Evolutionary conservation across 2,329 filamentous ascomycete species (phyloP).

Genomic region (Penicillium verrucosum): DNA sequence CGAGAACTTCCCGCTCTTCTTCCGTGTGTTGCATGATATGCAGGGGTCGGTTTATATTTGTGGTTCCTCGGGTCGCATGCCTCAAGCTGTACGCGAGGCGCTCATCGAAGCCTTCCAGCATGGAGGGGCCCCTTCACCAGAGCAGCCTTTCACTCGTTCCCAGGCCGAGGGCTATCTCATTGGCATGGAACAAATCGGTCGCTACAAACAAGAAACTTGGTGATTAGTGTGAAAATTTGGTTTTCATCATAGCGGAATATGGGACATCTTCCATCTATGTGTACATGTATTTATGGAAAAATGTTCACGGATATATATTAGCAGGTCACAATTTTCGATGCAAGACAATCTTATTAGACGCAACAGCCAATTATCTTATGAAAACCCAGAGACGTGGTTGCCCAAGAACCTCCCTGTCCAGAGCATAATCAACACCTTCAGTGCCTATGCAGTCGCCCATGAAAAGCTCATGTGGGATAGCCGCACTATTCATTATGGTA

Average conservation of each 20-base stretch:
- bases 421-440: no score
- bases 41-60: conserved; percentile 53
- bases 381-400: no score
- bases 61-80: conserved; percentile 66
- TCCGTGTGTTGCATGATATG: conserved; percentile 50
- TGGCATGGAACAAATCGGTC: conserved; percentile 58
- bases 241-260: not conserved
- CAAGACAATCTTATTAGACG: no score
- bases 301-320: no score
- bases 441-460: no score
- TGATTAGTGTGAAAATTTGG: conserved; percentile 28
- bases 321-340: no score
- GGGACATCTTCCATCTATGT: not conserved
- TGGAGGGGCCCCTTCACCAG: conserved; percentile 45
- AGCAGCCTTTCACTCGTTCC: conserved; percentile 35
- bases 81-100: conserved; percentile 64
- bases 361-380: no score
- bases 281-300: not conserved
- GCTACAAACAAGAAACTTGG: conserved; percentile 70
- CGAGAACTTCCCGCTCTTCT: conserved; percentile 50
- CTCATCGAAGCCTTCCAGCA: conserved; percentile 59
- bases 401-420: no score
- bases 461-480: no score
- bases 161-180: conserved; percentile 56
- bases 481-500: no score